phyloP scores from a whole-genome alignment of 306 rosid species.

The Cajanus cajan region DNA sequence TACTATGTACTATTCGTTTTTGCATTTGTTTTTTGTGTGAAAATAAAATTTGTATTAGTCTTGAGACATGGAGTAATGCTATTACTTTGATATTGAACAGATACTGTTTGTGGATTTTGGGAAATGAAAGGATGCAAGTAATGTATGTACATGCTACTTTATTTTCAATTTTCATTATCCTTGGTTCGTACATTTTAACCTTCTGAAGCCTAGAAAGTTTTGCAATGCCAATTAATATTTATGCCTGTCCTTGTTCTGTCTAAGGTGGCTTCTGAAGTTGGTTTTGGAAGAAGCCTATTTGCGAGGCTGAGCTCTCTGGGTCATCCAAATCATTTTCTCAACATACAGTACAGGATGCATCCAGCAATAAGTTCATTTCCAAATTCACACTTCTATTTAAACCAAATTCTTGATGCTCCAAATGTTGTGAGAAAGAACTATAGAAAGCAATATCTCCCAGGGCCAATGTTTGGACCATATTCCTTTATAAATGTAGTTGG shows the following conservation, averaged over 20 bases:
- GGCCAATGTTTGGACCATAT: conserved; percentile 70
- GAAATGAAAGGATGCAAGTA: conserved; percentile 59
- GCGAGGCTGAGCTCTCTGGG: conserved; percentile 54
- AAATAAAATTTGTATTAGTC: neutral
- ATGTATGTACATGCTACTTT: conserved; percentile 36
- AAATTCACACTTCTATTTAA: conserved; percentile 53
- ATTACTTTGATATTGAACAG: conserved; percentile 35
- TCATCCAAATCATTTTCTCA: conserved; percentile 56
- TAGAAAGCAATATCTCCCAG: conserved; percentile 50
- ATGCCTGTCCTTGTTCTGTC: neutral
- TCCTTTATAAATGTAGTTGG: conserved; percentile 67
- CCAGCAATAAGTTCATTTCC: conserved; percentile 76
- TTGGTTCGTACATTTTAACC: neutral
- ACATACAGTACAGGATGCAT: conserved; percentile 81
- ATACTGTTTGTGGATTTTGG: conserved; percentile 80
- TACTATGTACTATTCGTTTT: neutral
- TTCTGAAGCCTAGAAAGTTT: neutral
- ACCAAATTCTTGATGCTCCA: conserved; percentile 55
- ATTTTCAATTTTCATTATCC: neutral
- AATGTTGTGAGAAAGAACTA: conserved; percentile 47
- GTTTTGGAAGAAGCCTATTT: conserved; percentile 78
- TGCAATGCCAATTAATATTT: neutral
- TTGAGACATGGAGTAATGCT: neutral
- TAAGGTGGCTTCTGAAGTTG: conserved; percentile 55
- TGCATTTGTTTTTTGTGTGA: neutral